Evolutionary conservation across 1,139 yeast species (phyloP).

Genomic region (Blastobotrys elegans): DNA sequence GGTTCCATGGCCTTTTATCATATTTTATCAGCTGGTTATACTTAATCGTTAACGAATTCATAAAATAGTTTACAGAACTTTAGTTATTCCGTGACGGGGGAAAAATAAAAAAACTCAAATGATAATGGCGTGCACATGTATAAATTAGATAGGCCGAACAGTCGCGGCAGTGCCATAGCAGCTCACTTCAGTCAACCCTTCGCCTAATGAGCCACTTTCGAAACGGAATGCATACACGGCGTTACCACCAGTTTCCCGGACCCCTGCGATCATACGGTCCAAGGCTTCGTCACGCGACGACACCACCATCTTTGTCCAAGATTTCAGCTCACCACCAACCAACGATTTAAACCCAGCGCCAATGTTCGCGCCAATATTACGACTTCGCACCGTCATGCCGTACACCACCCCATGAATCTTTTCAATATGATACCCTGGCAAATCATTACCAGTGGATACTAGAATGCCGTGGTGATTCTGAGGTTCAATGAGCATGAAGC

Average conservation of each 20-base stretch:
- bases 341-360: slow-evolving; percentile 23
- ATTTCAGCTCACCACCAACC: slow-evolving; percentile 25
- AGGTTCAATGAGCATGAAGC: slow-evolving; percentile 15
- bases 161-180: slow-evolving; percentile 27
- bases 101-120: too few relatives aligned
- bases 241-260: slow-evolving; percentile 22
- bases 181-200: slow-evolving; percentile 24
- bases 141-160: slow-evolving; percentile 11
- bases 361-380: slow-evolving; percentile 21
- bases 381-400: slow-evolving; percentile 24
- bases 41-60: too few relatives aligned
- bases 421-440: slow-evolving; percentile 25
- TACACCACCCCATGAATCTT: slow-evolving; percentile 23
- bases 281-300: slow-evolving; percentile 24
- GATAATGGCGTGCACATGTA: background rate
- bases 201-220: slow-evolving; percentile 19
- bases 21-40: too few relatives aligned
- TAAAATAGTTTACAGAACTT: too few relatives aligned
- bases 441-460: slow-evolving; percentile 23
- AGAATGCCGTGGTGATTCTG: slow-evolving; percentile 16
- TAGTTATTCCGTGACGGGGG: too few relatives aligned
- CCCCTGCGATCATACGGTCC: slow-evolving; percentile 25
- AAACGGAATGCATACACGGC: slow-evolving; percentile 27
- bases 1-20: too few relatives aligned
- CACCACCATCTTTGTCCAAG: slow-evolving; percentile 24